Conservation (phyloP, 495 filamentous ascomycete genomes). For the Lasiosphaeria miniovina region DNA sequence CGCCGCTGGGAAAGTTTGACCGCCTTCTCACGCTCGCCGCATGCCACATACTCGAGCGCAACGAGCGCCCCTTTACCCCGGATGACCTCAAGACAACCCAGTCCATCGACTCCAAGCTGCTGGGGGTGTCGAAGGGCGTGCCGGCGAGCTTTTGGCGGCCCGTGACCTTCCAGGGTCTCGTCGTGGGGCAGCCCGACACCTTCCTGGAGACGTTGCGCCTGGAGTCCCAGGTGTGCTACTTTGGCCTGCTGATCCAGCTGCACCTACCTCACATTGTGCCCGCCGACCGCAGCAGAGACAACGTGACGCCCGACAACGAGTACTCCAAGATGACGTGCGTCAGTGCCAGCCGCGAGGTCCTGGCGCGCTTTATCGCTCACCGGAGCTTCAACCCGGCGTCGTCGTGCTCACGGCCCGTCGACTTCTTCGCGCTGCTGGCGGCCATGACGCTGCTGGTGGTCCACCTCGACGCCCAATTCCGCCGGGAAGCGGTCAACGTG, state of each 20-base stretch:
- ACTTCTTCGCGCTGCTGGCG: neutral
- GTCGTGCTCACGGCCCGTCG: neutral
- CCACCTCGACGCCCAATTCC: neutral
- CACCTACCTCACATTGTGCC: neutral
- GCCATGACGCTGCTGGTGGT: neutral
- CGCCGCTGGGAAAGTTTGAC: slow-evolving; percentile 16
- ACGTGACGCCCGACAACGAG: neutral
- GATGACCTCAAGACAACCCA: slow-evolving; percentile 13
- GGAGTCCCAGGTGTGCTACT: neutral
- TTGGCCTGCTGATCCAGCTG: neutral
- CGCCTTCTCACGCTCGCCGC: neutral
- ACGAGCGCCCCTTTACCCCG: slow-evolving; percentile 20
- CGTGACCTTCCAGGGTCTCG: slow-evolving; percentile 2
- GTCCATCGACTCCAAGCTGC: slow-evolving; percentile 26
- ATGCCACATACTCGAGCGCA: slow-evolving; percentile 25
- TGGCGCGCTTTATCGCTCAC: neutral
- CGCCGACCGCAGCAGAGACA: neutral
- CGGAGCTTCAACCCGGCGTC: neutral
- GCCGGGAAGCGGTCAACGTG: neutral
- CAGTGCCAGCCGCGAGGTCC: neutral
- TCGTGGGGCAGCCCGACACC: neutral
- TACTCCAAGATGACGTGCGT: neutral
- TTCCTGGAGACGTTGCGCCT: neutral
- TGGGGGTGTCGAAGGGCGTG: slow-evolving; percentile 24
- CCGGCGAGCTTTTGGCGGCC: slow-evolving; percentile 34